Evolutionary conservation across 805 yeast species (phyloP), one percentile per base, ranked within the genome.

Genomic region (Schizosaccharomyces japonicus): DNA sequence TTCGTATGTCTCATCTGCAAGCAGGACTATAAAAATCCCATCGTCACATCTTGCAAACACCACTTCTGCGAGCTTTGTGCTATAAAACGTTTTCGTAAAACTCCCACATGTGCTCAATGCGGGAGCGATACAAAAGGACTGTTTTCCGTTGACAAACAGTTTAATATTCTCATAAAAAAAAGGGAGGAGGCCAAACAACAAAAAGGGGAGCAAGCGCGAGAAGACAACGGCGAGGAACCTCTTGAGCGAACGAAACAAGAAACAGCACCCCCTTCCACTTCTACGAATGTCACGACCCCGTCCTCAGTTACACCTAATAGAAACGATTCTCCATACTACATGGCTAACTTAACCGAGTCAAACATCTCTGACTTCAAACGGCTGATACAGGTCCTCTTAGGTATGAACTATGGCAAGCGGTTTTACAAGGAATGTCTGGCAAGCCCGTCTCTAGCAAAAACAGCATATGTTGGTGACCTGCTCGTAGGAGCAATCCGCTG

Each of bases 401-500:
- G 80, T 3, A 63, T 69, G 0, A 49, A 57, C 1, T 78, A 72
- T 54, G 56, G 73, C 0, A 71, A 70, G 1, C 52, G 61, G 2
- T 76, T 77, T 69, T 75, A 75, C 52, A 53, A 65, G 28, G 68
- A 68, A 21, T 63, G 73, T 11, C 58, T 68, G 25, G 63, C 66
- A 2, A 56, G 66, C 1, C 73, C 66, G 23, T 76, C 73, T 27
- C 62, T 78, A 30, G 68, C 69, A 30, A 69, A 56, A 46, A 42
- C 56, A 49, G 80, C 78, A 0, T 80, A 67, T 61, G 78, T 68
- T 60, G 71, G 78, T 45, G 94, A 79, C 56, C 71, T 80, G 4
- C 83, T 94, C 5, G 87, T 83, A 3, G 94, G 90, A 13, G 78
- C 75, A 3, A 63, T 83, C 45, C 75, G 76, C 51, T n/a, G n/a